Evolutionary conservation across 169 alveolate species (phyloP), one percentile per base, ranked within the genome.

Genomic region (Plasmodium gonderi): DNA sequence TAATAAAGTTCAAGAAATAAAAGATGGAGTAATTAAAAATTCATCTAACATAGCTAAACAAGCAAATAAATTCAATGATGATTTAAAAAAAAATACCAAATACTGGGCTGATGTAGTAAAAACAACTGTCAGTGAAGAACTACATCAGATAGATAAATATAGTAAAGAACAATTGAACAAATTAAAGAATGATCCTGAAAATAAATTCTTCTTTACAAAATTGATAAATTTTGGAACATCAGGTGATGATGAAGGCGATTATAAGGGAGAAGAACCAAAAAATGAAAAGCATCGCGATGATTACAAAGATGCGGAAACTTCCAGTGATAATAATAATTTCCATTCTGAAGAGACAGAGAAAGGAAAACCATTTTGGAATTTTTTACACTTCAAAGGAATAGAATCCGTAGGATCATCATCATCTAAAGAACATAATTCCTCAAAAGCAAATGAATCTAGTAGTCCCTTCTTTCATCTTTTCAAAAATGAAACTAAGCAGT

Each of bases 111-210:
- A 68, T 12, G 33, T 82, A 12, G 47, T 82, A 36, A 82, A 82
- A 14, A 82, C 74, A 36, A 54, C 82, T 0, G 20, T 45, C 14
- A 69, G 64, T 29, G 91, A 82, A 33, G 91, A 82, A 74, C 36
- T 31, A n/a, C 36, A 68, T n/a, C 23, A 36, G 36, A 72, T 68
- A 33, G 80, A 82, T 45, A 42, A 45, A 36, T 42, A 26, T 17
- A 82, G 81, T 23, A 45, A 42, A 11, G 91, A 82, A 1, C 72
- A 82, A 23, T 68, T 82, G 12, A 47, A 82, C 51, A 82, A 40
- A 68, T 74, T 82, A 51, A 82, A 45, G 20, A 65, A 68, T 17
- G 38, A 23, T 29, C 54, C 91, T 6, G 82, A 82, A 9, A 42
- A 47, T 4, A 68, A 45, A 36, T 26, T 82, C 7, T 68, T 82